Percentiles rank a stretch among this genome's conserved stretches.
phyloP scores from a whole-genome alignment of 495 filamentous ascomycete species.

The Hypomontagnella monticulosa region DNA sequence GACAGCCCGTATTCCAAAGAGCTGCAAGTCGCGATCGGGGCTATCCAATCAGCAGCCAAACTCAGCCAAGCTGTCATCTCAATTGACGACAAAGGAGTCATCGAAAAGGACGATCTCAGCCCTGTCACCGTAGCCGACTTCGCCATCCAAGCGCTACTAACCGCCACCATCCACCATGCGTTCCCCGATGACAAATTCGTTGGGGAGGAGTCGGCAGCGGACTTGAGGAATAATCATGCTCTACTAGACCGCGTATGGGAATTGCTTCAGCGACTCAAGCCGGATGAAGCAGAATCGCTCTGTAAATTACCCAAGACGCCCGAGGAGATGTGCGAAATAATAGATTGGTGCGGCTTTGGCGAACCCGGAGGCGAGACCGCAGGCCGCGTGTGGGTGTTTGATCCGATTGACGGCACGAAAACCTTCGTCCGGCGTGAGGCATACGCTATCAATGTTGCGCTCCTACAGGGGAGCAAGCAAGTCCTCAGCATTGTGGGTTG shows the following conservation, averaged over 20 bases:
- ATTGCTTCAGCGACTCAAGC: constrained; percentile 52
- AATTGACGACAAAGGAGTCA: constrained; percentile 44
- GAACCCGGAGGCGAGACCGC: constrained; percentile 47
- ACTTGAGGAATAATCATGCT: constrained; percentile 58
- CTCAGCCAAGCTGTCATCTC: constrained; percentile 51
- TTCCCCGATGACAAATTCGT: constrained; percentile 70
- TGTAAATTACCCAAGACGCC: constrained; percentile 56
- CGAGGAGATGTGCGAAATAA: constrained; percentile 67
- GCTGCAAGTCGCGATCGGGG: constrained; percentile 42
- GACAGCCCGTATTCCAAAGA: constrained; percentile 51
- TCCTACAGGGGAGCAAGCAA: constrained; percentile 51
- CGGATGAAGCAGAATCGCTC: constrained; percentile 32
- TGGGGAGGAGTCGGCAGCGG: constrained; percentile 68
- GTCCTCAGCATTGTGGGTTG: constrained; percentile 62
- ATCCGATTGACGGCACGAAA: constrained; percentile 77
- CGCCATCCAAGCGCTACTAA: constrained; percentile 70
- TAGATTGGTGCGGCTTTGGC: constrained; percentile 67
- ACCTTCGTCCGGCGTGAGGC: constrained; percentile 71
- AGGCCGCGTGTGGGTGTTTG: constrained; percentile 69
- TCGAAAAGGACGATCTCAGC: constrained; percentile 65
- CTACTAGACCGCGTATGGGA: constrained; percentile 65
- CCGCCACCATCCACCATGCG: constrained; percentile 59
- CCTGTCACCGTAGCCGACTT: constrained; percentile 77
- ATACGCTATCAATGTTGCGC: constrained; percentile 64
- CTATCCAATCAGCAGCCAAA: constrained; percentile 49